These are phyloP conservation scores for Styphnolobium japonicum DNA, from an alignment of 306 rosid species.

Conservation along the genomic window DNA sequence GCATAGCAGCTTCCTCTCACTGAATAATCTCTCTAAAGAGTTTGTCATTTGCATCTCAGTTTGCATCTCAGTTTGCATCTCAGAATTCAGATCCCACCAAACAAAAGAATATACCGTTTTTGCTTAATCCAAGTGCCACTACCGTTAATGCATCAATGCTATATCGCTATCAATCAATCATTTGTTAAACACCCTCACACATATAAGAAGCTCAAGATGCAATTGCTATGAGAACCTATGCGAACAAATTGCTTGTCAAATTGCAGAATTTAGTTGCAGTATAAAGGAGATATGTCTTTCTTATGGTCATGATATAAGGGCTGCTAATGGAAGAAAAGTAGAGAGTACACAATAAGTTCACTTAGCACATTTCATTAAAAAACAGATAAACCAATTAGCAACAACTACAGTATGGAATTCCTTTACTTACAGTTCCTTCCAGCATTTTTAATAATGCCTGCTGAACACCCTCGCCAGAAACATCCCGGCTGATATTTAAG, in stretches of 20 bases:
- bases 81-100: background rate
- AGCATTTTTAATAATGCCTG: conserved; percentile 97
- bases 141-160: background rate
- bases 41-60: background rate
- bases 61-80: too few relatives aligned
- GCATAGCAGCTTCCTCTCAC: background rate
- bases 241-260: background rate
- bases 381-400: conserved; percentile 13
- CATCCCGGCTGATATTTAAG: conserved; percentile 90
- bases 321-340: background rate
- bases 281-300: background rate
- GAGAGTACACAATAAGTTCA: background rate
- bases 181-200: background rate
- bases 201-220: background rate
- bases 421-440: conserved; percentile 92
- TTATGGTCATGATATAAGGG: background rate
- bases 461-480: conserved; percentile 98
- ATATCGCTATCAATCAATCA: background rate
- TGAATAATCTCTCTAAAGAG: background rate
- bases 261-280: background rate
- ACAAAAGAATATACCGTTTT: background rate
- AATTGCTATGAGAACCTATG: background rate
- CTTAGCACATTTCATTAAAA: background rate
- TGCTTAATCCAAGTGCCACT: background rate
- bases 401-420: background rate